Percentiles rank a stretch among this genome's conserved stretches.
These are phyloP conservation scores for Stephania cephalantha DNA, from an alignment of 164 flowering plant genomes.

Conservation along the genomic window DNA sequence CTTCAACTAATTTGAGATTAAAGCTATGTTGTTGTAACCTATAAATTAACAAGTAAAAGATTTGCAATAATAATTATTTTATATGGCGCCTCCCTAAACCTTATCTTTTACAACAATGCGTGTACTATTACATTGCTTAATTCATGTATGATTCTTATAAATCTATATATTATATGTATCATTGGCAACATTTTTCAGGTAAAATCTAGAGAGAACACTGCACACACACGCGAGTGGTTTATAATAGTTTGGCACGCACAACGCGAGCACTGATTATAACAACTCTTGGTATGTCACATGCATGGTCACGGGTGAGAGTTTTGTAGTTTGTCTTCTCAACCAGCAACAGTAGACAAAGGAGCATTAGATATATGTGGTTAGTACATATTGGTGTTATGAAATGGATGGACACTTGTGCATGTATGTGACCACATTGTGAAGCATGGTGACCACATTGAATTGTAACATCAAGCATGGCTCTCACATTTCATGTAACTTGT, in stretches of 20 bases:
- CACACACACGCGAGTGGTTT: slow-evolving; percentile 43
- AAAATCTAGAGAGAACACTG: slow-evolving; percentile 22
- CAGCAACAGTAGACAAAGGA: slow-evolving; percentile 12
- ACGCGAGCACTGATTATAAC: slow-evolving; percentile 52
- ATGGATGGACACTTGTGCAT: too few species aligned
- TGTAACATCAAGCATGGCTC: too few species aligned
- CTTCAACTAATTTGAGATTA: too few species aligned
- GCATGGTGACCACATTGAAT: too few species aligned
- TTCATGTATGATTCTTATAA: neutral
- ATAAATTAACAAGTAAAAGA: too few species aligned
- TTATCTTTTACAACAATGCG: neutral
- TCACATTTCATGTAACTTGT: too few species aligned
- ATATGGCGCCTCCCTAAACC: too few species aligned
- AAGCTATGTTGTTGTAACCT: too few species aligned
- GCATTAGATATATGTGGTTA: slow-evolving; percentile 1
- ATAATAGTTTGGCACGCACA: slow-evolving; percentile 20
- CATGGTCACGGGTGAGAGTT: slow-evolving; percentile 61
- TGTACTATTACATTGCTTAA: neutral
- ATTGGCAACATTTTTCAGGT: slow-evolving; percentile 1
- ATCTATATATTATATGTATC: neutral
- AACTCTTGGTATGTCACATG: slow-evolving; percentile 69
- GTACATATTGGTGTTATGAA: neutral
- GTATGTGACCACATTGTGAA: too few species aligned
- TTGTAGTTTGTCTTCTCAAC: slow-evolving; percentile 31
- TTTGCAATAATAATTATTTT: too few species aligned